Evolutionary conservation across 192 early-diverging fungal species (phyloP).

Genomic region (Backusella parvicylindrica): DNA sequence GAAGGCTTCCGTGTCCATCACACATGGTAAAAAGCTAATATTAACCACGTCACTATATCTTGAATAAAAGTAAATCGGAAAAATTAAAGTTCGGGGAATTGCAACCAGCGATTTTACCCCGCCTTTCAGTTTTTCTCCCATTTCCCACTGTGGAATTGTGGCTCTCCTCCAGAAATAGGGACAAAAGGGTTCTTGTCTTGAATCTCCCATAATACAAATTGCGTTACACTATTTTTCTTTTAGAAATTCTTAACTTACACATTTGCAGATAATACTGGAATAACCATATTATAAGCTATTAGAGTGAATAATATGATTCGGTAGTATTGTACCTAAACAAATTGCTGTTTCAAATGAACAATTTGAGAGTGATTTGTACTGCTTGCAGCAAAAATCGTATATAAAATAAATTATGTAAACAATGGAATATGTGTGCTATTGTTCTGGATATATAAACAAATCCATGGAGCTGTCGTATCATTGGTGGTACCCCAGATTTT

Average conservation of each 20-base stretch:
- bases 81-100: background rate
- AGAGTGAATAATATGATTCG: background rate
- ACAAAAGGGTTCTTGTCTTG: slow-evolving; percentile 1
- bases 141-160: background rate
- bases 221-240: background rate
- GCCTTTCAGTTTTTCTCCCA: background rate
- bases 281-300: background rate
- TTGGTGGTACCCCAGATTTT: background rate
- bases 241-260: background rate
- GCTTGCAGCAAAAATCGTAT: background rate
- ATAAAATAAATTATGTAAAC: background rate
- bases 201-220: background rate
- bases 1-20: background rate
- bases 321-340: background rate
- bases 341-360: background rate
- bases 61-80: background rate
- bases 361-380: background rate
- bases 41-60: background rate
- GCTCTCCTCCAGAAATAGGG: background rate
- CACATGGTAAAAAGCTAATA: background rate
- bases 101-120: background rate
- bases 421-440: background rate
- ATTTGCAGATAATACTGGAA: background rate
- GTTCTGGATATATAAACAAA: background rate
- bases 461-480: background rate